These are phyloP conservation scores for Puccinia triticina DNA, from an alignment of 1,284 basidiomycete genomes.

Conservation along the genomic window DNA sequence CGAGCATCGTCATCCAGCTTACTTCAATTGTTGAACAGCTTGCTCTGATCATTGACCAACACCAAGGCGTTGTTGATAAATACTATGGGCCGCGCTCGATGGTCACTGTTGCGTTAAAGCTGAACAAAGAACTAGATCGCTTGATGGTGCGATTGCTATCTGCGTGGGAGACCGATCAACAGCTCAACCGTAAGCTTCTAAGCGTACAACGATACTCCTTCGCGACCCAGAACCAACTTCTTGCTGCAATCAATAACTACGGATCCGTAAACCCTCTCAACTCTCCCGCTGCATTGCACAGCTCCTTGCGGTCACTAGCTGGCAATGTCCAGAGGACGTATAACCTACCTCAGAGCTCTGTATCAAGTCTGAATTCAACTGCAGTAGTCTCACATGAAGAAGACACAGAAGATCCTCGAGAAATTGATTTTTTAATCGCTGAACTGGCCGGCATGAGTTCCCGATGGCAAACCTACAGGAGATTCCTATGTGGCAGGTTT, in stretches of 20 bases:
- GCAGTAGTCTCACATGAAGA: conserved; percentile 49
- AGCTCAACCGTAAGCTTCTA: conserved; percentile 53
- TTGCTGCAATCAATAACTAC: background rate
- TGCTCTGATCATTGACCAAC: conserved; percentile 93
- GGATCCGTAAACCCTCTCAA: conserved; percentile 11
- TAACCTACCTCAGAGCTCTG: conserved; percentile 26
- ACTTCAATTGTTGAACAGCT: conserved; percentile 92
- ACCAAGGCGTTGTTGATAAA: conserved; percentile 95
- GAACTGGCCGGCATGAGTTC: conserved; percentile 87
- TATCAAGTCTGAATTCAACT: conserved; percentile 54
- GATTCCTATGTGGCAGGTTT: conserved; percentile 78
- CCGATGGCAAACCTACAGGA: conserved; percentile 85
- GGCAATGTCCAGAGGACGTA: conserved; percentile 44
- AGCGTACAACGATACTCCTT: conserved; percentile 23
- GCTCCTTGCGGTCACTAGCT: conserved; percentile 39
- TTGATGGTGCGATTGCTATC: conserved; percentile 57
- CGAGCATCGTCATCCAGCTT: conserved; percentile 74
- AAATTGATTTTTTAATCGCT: conserved; percentile 82
- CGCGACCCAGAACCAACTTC: conserved; percentile 9
- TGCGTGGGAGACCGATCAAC: conserved; percentile 56
- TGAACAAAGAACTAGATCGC: conserved; percentile 57
- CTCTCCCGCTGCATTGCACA: conserved; percentile 42
- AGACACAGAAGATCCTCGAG: conserved; percentile 81
- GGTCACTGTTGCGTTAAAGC: conserved; percentile 62
- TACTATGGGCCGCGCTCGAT: conserved; percentile 71